These are phyloP conservation scores for Quercus tomentella DNA, from an alignment of 331 rosid genomes.

Conservation along the genomic window DNA sequence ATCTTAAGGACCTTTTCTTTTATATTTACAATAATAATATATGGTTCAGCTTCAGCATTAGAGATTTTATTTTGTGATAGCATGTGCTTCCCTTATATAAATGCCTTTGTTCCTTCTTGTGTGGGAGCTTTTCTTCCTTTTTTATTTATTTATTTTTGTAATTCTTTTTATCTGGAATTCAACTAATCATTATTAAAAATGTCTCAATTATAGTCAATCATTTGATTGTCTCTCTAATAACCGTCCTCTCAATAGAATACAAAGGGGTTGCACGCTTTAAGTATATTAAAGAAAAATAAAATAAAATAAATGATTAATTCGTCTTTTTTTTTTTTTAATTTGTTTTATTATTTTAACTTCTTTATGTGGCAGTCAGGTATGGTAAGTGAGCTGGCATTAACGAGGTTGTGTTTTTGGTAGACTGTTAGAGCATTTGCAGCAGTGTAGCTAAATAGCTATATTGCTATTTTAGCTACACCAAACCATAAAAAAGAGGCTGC, in stretches of 20 bases:
- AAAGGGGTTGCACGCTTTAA: conserved; percentile 28
- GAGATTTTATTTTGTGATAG: not conserved
- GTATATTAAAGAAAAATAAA: not conserved
- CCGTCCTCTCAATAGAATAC: conserved; percentile 20
- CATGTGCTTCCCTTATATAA: conserved; percentile 4
- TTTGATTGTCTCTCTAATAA: conserved; percentile 32
- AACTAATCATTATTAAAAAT: conserved; percentile 28
- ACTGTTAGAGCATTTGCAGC: too few relatives aligned
- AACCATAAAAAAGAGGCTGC: too few relatives aligned
- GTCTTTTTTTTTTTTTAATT: not conserved
- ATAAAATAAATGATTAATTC: not conserved
- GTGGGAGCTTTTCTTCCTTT: not conserved
- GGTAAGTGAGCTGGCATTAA: conserved; percentile 38
- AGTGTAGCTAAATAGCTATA: too few relatives aligned
- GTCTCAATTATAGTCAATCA: conserved; percentile 47
- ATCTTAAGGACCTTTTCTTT: not conserved
- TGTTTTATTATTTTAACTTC: not conserved
- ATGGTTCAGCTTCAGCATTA: conserved; percentile 9
- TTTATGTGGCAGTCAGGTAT: conserved; percentile 13
- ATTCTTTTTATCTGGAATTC: not conserved
- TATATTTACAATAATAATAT: conserved; percentile 19
- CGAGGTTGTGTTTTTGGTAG: conserved; percentile 11
- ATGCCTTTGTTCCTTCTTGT: conserved; percentile 5
- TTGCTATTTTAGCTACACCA: too few relatives aligned
- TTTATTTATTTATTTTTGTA: not conserved